Conservation (phyloP, 345 rosid species). For the Linum lewisii region DNA sequence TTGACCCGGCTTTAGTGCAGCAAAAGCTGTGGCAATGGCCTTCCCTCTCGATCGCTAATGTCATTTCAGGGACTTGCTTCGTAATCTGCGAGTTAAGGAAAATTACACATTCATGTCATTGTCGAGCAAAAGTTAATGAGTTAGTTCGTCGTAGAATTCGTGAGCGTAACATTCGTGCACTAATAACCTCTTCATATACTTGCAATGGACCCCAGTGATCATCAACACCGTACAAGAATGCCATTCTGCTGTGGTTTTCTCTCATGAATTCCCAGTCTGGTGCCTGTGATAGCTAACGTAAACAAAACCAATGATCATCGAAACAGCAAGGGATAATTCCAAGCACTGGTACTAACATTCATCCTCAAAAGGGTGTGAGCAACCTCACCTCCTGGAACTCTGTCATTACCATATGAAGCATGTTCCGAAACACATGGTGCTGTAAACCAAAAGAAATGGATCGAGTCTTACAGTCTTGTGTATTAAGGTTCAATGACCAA, state of each 20-base stretch:
- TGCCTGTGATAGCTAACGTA: slow-evolving; percentile 49
- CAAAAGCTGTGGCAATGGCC: slow-evolving; percentile 69
- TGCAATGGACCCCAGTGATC: slow-evolving; percentile 88
- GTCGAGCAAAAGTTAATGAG: too few species aligned
- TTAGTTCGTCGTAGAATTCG: background rate
- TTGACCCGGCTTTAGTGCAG: slow-evolving; percentile 69
- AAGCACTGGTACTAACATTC: background rate
- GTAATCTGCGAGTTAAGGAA: slow-evolving; percentile 34
- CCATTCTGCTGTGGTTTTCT: slow-evolving; percentile 41
- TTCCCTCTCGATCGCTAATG: slow-evolving; percentile 61
- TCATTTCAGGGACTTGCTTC: slow-evolving; percentile 40
- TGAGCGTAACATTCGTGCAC: background rate
- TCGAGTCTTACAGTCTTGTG: background rate
- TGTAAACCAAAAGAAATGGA: slow-evolving; percentile 16
- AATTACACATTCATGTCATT: background rate
- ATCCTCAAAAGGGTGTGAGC: background rate
- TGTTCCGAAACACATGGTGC: slow-evolving; percentile 67
- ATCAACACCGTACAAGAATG: slow-evolving; percentile 60
- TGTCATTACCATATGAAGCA: slow-evolving; percentile 65
- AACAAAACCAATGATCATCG: slow-evolving; percentile 1
- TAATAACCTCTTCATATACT: slow-evolving; percentile 61
- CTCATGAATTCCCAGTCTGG: slow-evolving; percentile 74
- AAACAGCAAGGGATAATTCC: background rate
- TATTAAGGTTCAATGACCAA: background rate
- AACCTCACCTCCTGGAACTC: slow-evolving; percentile 60